Conservation (phyloP, 345 rosid species). For the Brassica cretica region DNA sequence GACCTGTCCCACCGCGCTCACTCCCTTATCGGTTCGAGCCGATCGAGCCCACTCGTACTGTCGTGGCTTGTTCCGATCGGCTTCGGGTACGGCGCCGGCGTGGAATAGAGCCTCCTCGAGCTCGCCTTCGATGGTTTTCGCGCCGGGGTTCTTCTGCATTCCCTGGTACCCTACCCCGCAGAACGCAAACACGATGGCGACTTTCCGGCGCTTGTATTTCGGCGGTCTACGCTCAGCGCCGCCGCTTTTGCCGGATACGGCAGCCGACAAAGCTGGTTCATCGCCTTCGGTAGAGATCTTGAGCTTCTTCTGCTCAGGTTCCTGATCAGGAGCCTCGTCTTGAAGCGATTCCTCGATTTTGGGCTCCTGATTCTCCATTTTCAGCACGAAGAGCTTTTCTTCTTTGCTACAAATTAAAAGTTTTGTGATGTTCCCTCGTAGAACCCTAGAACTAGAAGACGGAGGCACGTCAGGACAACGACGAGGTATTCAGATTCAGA, state of each 20-base stretch:
- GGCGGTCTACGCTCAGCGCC: slow-evolving; percentile 40
- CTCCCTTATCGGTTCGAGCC: slow-evolving; percentile 93
- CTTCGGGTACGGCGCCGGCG: slow-evolving; percentile 79
- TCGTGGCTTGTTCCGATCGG: slow-evolving; percentile 68
- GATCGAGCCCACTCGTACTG: slow-evolving; percentile 90
- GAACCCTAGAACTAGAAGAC: slow-evolving; percentile 43
- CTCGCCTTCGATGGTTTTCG: slow-evolving; percentile 94
- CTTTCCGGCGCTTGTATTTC: slow-evolving; percentile 79
- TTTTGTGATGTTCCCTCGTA: slow-evolving; percentile 14
- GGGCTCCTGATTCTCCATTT: slow-evolving; percentile 42
- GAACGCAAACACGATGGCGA: slow-evolving; percentile 87
- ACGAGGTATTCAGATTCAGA: neutral
- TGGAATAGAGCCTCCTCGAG: slow-evolving; percentile 91
- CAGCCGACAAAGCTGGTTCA: slow-evolving; percentile 34
- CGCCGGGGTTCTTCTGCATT: slow-evolving; percentile 98
- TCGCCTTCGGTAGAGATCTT: slow-evolving; percentile 60
- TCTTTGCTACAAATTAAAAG: slow-evolving; percentile 16
- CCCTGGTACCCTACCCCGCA: slow-evolving; percentile 98
- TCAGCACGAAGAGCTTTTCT: slow-evolving; percentile 9
- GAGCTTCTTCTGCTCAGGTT: slow-evolving; percentile 61
- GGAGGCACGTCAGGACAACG: neutral
- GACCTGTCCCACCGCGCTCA: slow-evolving; percentile 96
- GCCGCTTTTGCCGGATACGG: slow-evolving; percentile 11
- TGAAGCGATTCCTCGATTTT: slow-evolving; percentile 21
- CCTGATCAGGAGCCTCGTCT: slow-evolving; percentile 49